A percentile compares a stretch with the other conserved stretches of the same genome.
Conservation (phyloP, 2,329 filamentous ascomycete genomes). For the Alternaria tenuissima region DNA sequence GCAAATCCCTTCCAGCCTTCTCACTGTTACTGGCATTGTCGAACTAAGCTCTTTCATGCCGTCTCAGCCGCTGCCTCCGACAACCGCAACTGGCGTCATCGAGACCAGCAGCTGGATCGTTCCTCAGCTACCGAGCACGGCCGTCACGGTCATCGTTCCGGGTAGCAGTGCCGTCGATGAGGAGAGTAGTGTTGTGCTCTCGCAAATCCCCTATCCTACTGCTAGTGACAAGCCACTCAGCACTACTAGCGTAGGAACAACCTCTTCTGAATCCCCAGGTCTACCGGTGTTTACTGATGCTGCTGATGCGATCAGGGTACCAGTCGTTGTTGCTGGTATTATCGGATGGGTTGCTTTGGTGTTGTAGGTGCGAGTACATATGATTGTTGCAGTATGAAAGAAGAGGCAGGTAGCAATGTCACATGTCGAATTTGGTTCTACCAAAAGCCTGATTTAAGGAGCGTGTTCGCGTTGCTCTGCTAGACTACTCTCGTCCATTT, state of each 20-base stretch:
- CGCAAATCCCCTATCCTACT: slow-evolving; percentile 23
- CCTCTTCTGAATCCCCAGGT: background rate
- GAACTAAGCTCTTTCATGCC: background rate
- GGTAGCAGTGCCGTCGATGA: background rate
- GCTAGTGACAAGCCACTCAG: slow-evolving; percentile 3
- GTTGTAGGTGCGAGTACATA: slow-evolving; percentile 14
- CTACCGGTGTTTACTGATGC: slow-evolving; percentile 32
- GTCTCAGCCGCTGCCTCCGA: background rate
- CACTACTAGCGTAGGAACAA: slow-evolving; percentile 14
- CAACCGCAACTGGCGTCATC: background rate
- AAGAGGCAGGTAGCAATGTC: background rate
- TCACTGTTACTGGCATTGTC: background rate
- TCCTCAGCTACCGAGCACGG: background rate
- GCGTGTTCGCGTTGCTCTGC: background rate
- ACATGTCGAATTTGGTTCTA: background rate
- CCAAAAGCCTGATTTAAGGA: background rate
- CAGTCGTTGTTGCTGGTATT: slow-evolving; percentile 25
- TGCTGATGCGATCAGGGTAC: slow-evolving; percentile 22
- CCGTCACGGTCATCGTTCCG: background rate
- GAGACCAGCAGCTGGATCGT: background rate
- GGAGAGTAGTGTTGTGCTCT: background rate
- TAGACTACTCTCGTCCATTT: background rate
- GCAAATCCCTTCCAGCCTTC: slow-evolving; percentile 1
- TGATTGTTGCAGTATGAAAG: too few relatives aligned
- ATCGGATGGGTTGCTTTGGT: slow-evolving; percentile 30